Conservation (phyloP, 2,329 filamentous ascomycete genomes). For the Leptosphaerulina australis region DNA sequence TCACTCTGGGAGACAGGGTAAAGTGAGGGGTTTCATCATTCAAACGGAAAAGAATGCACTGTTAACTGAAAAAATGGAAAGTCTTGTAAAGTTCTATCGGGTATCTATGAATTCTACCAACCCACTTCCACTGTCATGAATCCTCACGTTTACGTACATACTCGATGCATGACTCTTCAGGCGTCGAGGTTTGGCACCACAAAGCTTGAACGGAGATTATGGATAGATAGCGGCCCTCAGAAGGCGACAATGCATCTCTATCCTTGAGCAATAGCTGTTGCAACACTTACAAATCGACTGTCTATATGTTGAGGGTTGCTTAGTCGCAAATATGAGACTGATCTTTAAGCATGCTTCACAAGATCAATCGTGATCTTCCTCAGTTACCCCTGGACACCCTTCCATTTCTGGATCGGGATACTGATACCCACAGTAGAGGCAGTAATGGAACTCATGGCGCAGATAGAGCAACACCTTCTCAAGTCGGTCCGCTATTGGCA, state of each 20-base stretch:
- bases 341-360: not conserved
- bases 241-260: not conserved
- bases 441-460: constrained; percentile 76
- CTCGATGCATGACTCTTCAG: not conserved
- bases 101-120: not conserved
- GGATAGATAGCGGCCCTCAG: not conserved
- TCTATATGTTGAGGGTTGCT: not conserved
- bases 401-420: constrained; percentile 80
- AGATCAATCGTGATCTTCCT: constrained; percentile 76
- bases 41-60: too few species aligned
- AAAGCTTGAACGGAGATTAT: too few species aligned
- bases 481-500: constrained; percentile 71
- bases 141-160: not conserved
- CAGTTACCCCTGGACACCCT: constrained; percentile 83
- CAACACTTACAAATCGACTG: constrained; percentile 4
- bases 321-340: not conserved
- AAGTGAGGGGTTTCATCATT: too few species aligned
- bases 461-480: constrained; percentile 70
- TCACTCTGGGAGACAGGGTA: not conserved
- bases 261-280: not conserved
- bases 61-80: too few species aligned
- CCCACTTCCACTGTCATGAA: not conserved
- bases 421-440: constrained; percentile 92
- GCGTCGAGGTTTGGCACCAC: not conserved
- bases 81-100: not conserved